Base-by-base conservation (phyloP, 768 basidiomycete genomes). In the Suillus variegatus region DNA sequence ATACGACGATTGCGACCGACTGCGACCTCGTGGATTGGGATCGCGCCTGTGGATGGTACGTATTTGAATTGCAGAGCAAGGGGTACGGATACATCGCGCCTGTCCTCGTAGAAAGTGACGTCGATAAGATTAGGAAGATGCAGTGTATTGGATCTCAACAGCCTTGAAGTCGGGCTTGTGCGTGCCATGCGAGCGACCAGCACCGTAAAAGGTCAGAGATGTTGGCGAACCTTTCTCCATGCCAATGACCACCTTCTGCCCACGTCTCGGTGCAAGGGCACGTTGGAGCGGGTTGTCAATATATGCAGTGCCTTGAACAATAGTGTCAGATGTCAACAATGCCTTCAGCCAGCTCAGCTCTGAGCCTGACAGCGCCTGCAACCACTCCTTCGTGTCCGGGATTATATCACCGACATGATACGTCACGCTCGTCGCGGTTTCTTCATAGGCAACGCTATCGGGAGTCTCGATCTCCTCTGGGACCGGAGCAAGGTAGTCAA, bases 21-120 rank as follows among this genome's bases (percentile, higher is more conserved):
- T 6, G 88, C 86, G 64, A 97, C 79, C 76, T 99, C 97, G 73
- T 97, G 96, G 69, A 99, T 95, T 28, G 97, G 95, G 2, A 92
- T 91, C 67, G 85, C 97, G 49, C 94, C 94, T 79, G 89, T 89
- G 8, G 91, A 88, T 7, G 96, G 95, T 70, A 90, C 87, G 79
- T 98, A 99, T 65, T 82, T 76, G 85, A 95, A 99, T 68, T 88
- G 83, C 70, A 99, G 86, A 52, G 79, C 73, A 35, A 99, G 88
- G 25, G 96, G 93, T 36, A 99, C 87, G 4, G 92, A 85, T 36
- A 82, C 83, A 38, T 85, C 88, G 18, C 77, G 85, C 54, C 95
- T 91, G 68, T 97, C 95, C 76, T 99, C 96, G 74, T 82, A 90
- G 68, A 98, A 81, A 1, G 86, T 88, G 46, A 97, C 81, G 60